Conservation (phyloP, 768 basidiomycete genomes). For the Polyporus arcularius region DNA sequence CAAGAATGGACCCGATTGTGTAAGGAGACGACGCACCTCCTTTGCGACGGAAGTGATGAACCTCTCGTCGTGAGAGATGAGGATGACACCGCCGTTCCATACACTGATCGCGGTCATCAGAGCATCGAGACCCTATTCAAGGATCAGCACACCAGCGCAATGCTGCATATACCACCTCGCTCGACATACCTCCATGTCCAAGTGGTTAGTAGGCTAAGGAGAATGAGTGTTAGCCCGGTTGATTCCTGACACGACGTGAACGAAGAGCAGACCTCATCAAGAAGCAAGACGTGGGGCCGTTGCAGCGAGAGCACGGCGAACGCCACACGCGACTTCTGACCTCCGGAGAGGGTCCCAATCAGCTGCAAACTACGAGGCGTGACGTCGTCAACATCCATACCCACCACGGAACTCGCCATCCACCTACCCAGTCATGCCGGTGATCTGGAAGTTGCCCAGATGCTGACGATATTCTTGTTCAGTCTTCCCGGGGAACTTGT, state of each 20-base stretch:
- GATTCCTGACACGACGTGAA: neutral
- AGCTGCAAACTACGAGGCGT: conserved; percentile 60
- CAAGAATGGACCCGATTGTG: conserved; percentile 4
- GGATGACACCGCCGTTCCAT: conserved; percentile 91
- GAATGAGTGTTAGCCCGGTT: neutral
- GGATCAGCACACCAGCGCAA: conserved; percentile 32
- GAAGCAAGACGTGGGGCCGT: conserved; percentile 86
- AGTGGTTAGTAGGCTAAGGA: conserved; percentile 80
- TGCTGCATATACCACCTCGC: neutral
- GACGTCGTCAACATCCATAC: too few relatives aligned
- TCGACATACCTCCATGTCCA: conserved; percentile 82
- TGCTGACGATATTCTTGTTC: conserved; percentile 97
- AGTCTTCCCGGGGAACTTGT: conserved; percentile 88
- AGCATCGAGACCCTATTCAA: conserved; percentile 81
- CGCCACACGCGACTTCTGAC: conserved; percentile 95
- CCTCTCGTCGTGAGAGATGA: conserved; percentile 94
- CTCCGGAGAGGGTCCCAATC: conserved; percentile 91
- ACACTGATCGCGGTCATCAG: conserved; percentile 77
- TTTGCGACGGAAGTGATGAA: conserved; percentile 90
- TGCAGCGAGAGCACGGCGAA: conserved; percentile 87
- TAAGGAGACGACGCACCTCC: conserved; percentile 53
- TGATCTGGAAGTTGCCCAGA: conserved; percentile 96
- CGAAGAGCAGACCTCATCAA: conserved; percentile 78
- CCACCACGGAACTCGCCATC: neutral
- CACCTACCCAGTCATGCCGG: conserved; percentile 85